Conservation (phyloP, 2,329 filamentous ascomycete genomes). For the Cladosporium colombiae region DNA sequence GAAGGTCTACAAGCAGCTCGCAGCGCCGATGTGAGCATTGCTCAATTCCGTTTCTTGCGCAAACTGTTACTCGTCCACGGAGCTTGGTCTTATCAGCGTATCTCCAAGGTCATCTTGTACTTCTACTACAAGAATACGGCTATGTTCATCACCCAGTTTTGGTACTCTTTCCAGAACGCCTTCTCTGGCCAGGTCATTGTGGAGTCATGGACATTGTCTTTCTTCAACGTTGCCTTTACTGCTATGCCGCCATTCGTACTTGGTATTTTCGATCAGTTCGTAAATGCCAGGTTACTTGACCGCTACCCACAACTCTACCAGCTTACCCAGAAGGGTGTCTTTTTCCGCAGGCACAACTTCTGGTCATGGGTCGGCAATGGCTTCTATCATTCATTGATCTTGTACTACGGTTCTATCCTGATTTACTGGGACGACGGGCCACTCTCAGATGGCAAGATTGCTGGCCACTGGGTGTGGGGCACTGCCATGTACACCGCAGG, state of each 20-base stretch:
- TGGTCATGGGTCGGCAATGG: slow-evolving; percentile 90
- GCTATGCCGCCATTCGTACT: slow-evolving; percentile 89
- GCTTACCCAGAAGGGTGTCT: slow-evolving; percentile 86
- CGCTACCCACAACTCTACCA: slow-evolving; percentile 95
- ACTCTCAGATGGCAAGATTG: slow-evolving; percentile 74
- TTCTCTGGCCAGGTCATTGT: slow-evolving; percentile 98
- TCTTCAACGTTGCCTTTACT: slow-evolving; percentile 99
- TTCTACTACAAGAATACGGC: slow-evolving; percentile 99
- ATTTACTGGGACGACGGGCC: slow-evolving; percentile 83
- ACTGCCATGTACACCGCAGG: slow-evolving; percentile 91
- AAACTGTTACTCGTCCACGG: slow-evolving; percentile 95
- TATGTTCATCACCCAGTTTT: slow-evolving; percentile 98
- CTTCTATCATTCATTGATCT: slow-evolving; percentile 89
- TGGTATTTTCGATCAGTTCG: slow-evolving; percentile 96
- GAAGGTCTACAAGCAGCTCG: slow-evolving; percentile 96
- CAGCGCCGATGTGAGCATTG: slow-evolving; percentile 93
- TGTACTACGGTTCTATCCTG: slow-evolving; percentile 82
- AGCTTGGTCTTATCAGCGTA: slow-evolving; percentile 94
- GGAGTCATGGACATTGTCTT: slow-evolving; percentile 98
- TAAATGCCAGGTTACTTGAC: slow-evolving; percentile 89
- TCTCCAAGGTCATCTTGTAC: slow-evolving; percentile 95
- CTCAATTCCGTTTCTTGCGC: slow-evolving; percentile 89
- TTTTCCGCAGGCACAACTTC: slow-evolving; percentile 92
- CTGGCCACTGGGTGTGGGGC: slow-evolving; percentile 98
- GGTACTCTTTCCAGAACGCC: slow-evolving; percentile 98